Conservation (phyloP, 345 rosid species). For the Noccaea caerulescens region DNA sequence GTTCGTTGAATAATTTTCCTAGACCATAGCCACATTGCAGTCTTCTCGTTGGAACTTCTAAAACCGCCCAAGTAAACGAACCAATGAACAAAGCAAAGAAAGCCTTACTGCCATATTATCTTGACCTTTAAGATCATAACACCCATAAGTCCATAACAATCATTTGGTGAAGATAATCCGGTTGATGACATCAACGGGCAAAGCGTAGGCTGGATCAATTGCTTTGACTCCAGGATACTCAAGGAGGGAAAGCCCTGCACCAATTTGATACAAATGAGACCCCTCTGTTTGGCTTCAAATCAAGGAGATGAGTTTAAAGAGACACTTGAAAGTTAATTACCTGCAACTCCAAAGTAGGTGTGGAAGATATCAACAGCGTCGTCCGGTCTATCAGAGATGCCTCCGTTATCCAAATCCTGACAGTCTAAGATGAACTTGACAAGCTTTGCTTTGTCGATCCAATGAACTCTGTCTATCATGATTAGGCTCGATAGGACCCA, state of each 20-base stretch:
- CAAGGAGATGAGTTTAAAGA: slow-evolving; percentile 1
- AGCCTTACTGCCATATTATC: not conserved
- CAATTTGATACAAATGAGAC: slow-evolving; percentile 1
- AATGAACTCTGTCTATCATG: slow-evolving; percentile 85
- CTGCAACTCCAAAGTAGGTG: slow-evolving; percentile 90
- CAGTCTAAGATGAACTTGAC: slow-evolving; percentile 71
- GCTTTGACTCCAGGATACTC: slow-evolving; percentile 86
- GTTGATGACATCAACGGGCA: slow-evolving; percentile 80
- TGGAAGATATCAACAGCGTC: slow-evolving; percentile 91
- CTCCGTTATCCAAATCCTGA: slow-evolving; percentile 86
- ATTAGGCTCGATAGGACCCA: slow-evolving; percentile 95
- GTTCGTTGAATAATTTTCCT: not conserved
- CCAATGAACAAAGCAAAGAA: slow-evolving; percentile 10
- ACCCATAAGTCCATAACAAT: slow-evolving; percentile 8
- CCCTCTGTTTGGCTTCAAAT: slow-evolving; percentile 21
- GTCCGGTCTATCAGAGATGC: slow-evolving; percentile 86
- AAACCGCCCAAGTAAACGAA: slow-evolving; percentile 3
- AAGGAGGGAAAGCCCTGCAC: slow-evolving; percentile 86
- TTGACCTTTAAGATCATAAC: not conserved
- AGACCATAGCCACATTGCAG: not conserved
- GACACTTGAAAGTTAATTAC: slow-evolving; percentile 42
- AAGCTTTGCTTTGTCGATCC: slow-evolving; percentile 85
- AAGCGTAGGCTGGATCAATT: slow-evolving; percentile 88
- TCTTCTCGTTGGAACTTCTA: slow-evolving; percentile 17
- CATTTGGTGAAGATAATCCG: slow-evolving; percentile 55